Evolutionary conservation across 345 rosid species (phyloP), one percentile per base, ranked within the genome.

Genomic region (Aethionema arabicum): DNA sequence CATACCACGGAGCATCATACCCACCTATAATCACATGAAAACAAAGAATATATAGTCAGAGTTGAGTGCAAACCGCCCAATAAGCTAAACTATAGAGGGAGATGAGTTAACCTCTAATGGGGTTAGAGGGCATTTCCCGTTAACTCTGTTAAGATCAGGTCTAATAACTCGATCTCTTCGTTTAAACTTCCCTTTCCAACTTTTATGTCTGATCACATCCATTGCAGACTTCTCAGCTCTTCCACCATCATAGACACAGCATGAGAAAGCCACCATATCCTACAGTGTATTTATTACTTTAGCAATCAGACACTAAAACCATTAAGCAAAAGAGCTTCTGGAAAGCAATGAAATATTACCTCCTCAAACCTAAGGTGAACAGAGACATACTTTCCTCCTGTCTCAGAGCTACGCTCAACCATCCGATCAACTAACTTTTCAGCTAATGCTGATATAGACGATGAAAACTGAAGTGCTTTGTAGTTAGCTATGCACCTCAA

Each of bases 211-310:
- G 61, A 84, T 68, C 59, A 69, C 65, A 67, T 82, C 86, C 84
- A 92, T 77, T 67, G 82, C 87, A 43, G 49, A 38, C 63, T 79
- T 87, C 74, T 92, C 98, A 59, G 81, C 75, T 76, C 67, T 71
- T 60, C 98, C 93, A 9, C 95, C 95, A 58, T 89, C 98, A 66
- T 87, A 92, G 12, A 78, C 68, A 62, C 98, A 92, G 72, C 96
- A 85, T 8, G 98, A 92, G 84, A 92, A 92, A 21, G 98, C 96
- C 70, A 92, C 89, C 98, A 92, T 92, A 72, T 92, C 98, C 98
- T n/a, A n/a, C n/a, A n/a, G n/a, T n/a, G n/a, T n/a, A n/a, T n/a
- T n/a, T n/a, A n/a, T n/a, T n/a, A n/a, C 31, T 45, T 13, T 31
- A 35, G 31, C 15, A 51, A 43, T 53, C 8, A 6, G 32, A 47